Conservation (phyloP, 2,329 filamentous ascomycete species). For the Fusarium sp. region DNA sequence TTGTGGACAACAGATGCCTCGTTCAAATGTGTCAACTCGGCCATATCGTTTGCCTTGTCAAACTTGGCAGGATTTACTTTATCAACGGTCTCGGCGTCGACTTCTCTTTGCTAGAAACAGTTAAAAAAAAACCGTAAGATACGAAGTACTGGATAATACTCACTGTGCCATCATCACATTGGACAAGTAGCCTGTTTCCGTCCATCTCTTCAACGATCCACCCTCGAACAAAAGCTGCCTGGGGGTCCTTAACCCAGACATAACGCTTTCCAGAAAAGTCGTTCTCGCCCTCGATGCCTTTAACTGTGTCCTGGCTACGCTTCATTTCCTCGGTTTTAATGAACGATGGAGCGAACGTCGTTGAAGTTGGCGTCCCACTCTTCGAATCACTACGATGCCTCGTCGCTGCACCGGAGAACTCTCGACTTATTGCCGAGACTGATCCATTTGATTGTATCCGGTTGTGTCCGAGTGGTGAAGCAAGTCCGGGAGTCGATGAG, state of each 20-base stretch:
- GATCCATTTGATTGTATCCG: slow-evolving; percentile 76
- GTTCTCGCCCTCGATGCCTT: slow-evolving; percentile 93
- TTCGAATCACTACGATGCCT: slow-evolving; percentile 68
- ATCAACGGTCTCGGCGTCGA: slow-evolving; percentile 88
- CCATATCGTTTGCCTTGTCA: slow-evolving; percentile 99
- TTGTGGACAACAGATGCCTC: slow-evolving; percentile 99
- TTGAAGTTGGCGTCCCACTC: slow-evolving; percentile 71
- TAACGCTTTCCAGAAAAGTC: slow-evolving; percentile 99
- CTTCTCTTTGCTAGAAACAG: slow-evolving; percentile 78
- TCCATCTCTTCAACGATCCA: slow-evolving; percentile 87
- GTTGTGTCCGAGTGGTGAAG: slow-evolving; percentile 65
- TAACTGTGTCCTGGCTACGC: slow-evolving; percentile 64
- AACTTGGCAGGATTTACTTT: slow-evolving; percentile 99
- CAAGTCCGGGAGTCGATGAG: slow-evolving; percentile 53
- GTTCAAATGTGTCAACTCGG: slow-evolving; percentile 96
- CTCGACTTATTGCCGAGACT: slow-evolving; percentile 47
- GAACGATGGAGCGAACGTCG: slow-evolving; percentile 95
- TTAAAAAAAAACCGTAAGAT: slow-evolving; percentile 30
- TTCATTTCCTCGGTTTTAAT: slow-evolving; percentile 88
- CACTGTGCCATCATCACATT: slow-evolving; percentile 92
- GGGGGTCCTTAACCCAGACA: slow-evolving; percentile 92
- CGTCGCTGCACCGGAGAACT: slow-evolving; percentile 13
- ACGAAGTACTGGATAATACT: slow-evolving; percentile 48
- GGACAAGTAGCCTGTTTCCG: slow-evolving; percentile 78
- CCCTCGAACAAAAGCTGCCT: slow-evolving; percentile 89